A percentile compares a stretch with the other conserved stretches of the same genome.
These are phyloP conservation scores for Boletellus ananas DNA, from an alignment of 768 basidiomycete species.

Conservation along the genomic window DNA sequence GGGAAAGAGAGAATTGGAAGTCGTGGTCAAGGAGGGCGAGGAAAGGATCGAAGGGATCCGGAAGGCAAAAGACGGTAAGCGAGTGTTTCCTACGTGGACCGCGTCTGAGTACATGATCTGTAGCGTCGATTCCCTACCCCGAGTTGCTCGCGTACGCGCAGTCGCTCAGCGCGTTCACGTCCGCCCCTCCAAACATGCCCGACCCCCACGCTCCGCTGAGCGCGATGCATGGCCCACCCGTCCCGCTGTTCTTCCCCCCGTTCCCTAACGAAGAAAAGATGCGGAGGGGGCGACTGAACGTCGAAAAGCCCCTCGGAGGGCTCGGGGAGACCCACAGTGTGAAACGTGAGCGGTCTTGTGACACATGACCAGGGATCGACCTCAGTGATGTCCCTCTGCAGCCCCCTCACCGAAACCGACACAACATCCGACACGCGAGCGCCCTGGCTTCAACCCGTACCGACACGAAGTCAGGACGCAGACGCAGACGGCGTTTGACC, in stretches of 20 bases:
- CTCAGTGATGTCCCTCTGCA: slow-evolving; percentile 25
- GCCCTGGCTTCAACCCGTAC: slow-evolving; percentile 62
- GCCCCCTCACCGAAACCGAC: slow-evolving; percentile 54
- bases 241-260: slow-evolving; percentile 82
- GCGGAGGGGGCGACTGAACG: slow-evolving; percentile 76
- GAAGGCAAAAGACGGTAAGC: slow-evolving; percentile 65
- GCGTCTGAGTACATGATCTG: background rate
- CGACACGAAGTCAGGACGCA: slow-evolving; percentile 63
- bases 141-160: slow-evolving; percentile 83
- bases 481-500: slow-evolving; percentile 63
- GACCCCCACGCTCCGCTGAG: slow-evolving; percentile 39
- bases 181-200: slow-evolving; percentile 85
- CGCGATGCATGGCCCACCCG: slow-evolving; percentile 57
- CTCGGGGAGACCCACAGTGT: slow-evolving; percentile 84
- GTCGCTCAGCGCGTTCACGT: slow-evolving; percentile 80
- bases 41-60: slow-evolving; percentile 66
- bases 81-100: background rate
- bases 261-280: slow-evolving; percentile 92
- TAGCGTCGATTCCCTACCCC: slow-evolving; percentile 78
- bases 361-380: slow-evolving; percentile 3
- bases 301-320: slow-evolving; percentile 72
- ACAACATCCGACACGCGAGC: slow-evolving; percentile 44
- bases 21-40: slow-evolving; percentile 71
- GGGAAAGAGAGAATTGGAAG: slow-evolving; percentile 67
- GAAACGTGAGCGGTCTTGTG: slow-evolving; percentile 46